Percentiles rank a stretch among this genome's conserved stretches.
phyloP scores from a whole-genome alignment of 208 protist species.

The Acanthamoeba culbertsoni region DNA sequence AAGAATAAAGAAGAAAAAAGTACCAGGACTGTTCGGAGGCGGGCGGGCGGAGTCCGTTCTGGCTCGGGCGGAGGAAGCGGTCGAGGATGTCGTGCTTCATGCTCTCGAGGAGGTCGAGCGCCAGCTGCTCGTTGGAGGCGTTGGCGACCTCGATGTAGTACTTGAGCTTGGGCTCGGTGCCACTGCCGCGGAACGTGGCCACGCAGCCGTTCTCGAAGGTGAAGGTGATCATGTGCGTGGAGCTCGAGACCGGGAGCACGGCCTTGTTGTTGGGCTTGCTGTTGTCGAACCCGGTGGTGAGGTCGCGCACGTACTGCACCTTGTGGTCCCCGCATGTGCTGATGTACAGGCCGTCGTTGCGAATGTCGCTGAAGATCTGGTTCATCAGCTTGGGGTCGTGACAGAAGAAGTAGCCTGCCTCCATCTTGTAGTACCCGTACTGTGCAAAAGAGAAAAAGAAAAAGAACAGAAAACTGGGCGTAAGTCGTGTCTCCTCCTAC shows the following conservation, averaged over 20 bases:
- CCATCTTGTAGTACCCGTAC: slow-evolving; percentile 90
- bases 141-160: slow-evolving; percentile 83
- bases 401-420: slow-evolving; percentile 92
- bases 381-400: slow-evolving; percentile 85
- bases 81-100: slow-evolving; percentile 16
- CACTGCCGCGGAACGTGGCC: slow-evolving; percentile 92
- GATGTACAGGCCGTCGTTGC: slow-evolving; percentile 69
- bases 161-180: slow-evolving; percentile 99
- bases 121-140: slow-evolving; percentile 21
- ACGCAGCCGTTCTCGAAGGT: slow-evolving; percentile 90
- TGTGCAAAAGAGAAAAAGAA: background rate
- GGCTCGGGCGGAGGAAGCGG: slow-evolving; percentile 6
- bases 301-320: slow-evolving; percentile 86
- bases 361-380: slow-evolving; percentile 88
- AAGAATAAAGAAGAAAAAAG: background rate
- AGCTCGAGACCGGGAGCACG: slow-evolving; percentile 80
- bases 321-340: slow-evolving; percentile 61
- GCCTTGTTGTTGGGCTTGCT: slow-evolving; percentile 79
- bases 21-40: background rate
- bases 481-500: background rate
- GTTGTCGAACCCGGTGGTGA: slow-evolving; percentile 88
- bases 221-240: slow-evolving; percentile 94
- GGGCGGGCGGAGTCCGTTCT: background rate
- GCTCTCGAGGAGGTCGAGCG: background rate
- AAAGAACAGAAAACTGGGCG: background rate